Percentiles rank a stretch among this genome's conserved stretches.
Evolutionary conservation across 2,329 filamentous ascomycete genomes (phyloP).

Genomic region (Penicillium griseofulvum): DNA sequence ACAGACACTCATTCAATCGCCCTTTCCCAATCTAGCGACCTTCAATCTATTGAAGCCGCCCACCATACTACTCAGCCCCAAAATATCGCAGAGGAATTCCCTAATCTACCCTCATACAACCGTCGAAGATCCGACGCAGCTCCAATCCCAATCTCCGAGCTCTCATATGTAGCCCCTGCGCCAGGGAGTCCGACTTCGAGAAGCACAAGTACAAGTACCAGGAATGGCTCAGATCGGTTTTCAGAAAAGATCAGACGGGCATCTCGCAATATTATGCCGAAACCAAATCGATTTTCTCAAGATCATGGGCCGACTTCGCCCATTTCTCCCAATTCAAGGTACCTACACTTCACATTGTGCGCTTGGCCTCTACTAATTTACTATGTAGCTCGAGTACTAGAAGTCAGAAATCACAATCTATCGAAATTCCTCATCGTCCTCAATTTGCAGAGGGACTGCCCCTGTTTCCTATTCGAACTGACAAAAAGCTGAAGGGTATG

Average conservation of each 20-base stretch:
- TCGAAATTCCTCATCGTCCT: not conserved
- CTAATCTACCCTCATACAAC: not conserved
- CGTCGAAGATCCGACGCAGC: not conserved
- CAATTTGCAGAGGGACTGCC: constrained; percentile 12
- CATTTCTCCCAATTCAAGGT: not conserved
- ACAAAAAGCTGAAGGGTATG: not conserved
- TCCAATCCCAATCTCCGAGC: not conserved
- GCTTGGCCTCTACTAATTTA: not conserved
- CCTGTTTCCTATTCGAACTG: constrained; percentile 10
- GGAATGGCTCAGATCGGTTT: not conserved
- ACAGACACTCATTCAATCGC: not conserved
- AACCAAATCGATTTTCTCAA: not conserved
- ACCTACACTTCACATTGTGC: not conserved
- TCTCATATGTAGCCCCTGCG: not conserved
- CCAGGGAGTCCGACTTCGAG: not conserved
- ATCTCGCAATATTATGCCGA: not conserved
- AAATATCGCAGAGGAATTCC: not conserved
- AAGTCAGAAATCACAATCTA: not conserved
- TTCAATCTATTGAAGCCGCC: not conserved
- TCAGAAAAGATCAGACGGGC: not conserved
- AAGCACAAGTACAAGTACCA: not conserved
- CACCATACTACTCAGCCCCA: not conserved
- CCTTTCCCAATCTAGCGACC: not conserved
- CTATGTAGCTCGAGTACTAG: not conserved
- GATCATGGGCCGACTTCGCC: not conserved